phyloP scores from a whole-genome alignment of 164 flowering plant genomes.

The Stephania japonica region DNA sequence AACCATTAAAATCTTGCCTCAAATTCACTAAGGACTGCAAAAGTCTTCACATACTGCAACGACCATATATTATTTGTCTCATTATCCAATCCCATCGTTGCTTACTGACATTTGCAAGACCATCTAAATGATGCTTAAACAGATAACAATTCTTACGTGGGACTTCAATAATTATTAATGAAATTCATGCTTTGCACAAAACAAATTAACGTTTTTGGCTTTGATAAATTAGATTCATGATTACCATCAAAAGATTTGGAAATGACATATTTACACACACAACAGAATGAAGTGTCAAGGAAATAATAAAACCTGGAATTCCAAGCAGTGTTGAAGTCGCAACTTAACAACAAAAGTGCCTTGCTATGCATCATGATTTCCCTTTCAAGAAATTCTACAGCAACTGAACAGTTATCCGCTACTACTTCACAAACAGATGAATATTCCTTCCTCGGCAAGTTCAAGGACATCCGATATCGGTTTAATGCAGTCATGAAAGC shows the following conservation, averaged over 20 bases:
- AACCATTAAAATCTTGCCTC: background rate
- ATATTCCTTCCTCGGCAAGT: slow-evolving; percentile 12
- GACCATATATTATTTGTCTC: background rate
- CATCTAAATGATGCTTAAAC: background rate
- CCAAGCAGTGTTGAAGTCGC: slow-evolving; percentile 89
- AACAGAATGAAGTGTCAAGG: background rate
- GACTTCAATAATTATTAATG: background rate
- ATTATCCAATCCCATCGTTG: background rate
- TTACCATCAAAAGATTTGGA: background rate
- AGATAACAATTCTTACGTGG: background rate
- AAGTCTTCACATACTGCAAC: background rate
- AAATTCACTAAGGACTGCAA: background rate
- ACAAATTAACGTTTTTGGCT: background rate
- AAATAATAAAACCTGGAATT: slow-evolving; percentile 60
- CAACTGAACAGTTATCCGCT: slow-evolving; percentile 10
- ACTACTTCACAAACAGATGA: slow-evolving; percentile 12
- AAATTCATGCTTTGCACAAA: background rate
- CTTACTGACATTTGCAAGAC: background rate
- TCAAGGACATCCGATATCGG: slow-evolving; percentile 24
- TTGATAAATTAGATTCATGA: background rate
- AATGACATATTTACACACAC: background rate
- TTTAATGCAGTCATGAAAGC: slow-evolving; percentile 41
- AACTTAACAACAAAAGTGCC: slow-evolving; percentile 71
- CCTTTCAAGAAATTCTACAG: slow-evolving; percentile 28
- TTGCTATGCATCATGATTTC: slow-evolving; percentile 74